phyloP scores from a whole-genome alignment of 768 basidiomycete species.

The Suillus variegatus region DNA sequence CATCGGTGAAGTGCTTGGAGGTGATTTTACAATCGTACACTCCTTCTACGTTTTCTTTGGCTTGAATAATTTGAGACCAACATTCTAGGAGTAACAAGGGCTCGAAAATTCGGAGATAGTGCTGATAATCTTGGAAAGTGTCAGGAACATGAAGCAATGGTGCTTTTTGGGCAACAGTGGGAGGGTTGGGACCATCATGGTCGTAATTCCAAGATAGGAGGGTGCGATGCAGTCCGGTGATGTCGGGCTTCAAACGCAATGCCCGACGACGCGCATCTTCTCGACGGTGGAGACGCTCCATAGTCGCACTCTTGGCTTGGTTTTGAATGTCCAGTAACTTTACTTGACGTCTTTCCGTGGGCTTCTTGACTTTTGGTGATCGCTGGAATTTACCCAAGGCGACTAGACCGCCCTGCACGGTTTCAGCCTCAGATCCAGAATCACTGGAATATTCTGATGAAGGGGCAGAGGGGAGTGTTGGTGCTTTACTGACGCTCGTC shows the following conservation, averaged over 20 bases:
- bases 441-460: constrained; percentile 44
- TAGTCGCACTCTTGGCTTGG: constrained; percentile 41
- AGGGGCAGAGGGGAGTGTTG: constrained; percentile 11
- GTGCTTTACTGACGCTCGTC: constrained; percentile 36
- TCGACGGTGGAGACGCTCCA: constrained; percentile 53
- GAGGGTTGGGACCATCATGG: constrained; percentile 62
- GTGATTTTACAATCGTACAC: constrained; percentile 62
- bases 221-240: constrained; percentile 72
- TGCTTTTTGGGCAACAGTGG: constrained; percentile 41
- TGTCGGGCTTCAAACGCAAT: constrained; percentile 79
- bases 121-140: constrained; percentile 58
- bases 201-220: constrained; percentile 89
- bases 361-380: constrained; percentile 60
- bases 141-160: constrained; percentile 55
- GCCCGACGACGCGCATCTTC: constrained; percentile 63
- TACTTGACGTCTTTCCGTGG: constrained; percentile 59
- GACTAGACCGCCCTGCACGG: constrained; percentile 46
- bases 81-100: constrained; percentile 87
- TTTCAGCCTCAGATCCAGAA: constrained; percentile 50
- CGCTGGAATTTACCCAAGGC: constrained; percentile 61
- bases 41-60: constrained; percentile 66
- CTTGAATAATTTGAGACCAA: constrained; percentile 84
- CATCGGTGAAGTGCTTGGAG: constrained; percentile 71
- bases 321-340: constrained; percentile 60
- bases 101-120: constrained; percentile 78